These are phyloP conservation scores for Vigna nakashimae DNA, from an alignment of 306 rosid genomes.

Conservation along the genomic window DNA sequence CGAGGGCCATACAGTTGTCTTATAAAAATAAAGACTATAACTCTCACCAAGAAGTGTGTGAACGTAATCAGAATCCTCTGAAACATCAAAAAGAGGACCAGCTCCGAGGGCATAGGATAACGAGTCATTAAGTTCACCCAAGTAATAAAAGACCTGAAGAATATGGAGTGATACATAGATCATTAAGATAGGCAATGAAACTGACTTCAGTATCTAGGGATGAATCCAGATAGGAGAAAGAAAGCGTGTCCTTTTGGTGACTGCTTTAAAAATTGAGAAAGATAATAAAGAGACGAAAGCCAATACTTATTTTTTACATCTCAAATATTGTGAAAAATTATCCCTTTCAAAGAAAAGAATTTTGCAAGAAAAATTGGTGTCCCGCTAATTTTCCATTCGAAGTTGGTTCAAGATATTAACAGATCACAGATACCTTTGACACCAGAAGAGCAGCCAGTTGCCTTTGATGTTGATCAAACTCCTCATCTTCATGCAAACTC, in stretches of 20 bases:
- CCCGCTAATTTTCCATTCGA: not conserved
- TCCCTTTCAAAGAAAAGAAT: not conserved
- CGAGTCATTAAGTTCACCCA: constrained; percentile 95
- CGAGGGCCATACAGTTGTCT: not conserved
- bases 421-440: constrained; percentile 71
- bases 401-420: constrained; percentile 25
- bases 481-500: constrained; percentile 95
- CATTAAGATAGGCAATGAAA: constrained; percentile 29
- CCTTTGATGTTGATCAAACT: constrained; percentile 86
- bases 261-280: constrained; percentile 17
- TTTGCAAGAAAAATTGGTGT: constrained; percentile 13
- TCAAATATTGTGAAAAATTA: not conserved
- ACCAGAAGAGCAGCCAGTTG: constrained; percentile 93
- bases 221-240: constrained; percentile 9
- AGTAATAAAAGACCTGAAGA: constrained; percentile 88
- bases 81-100: constrained; percentile 86
- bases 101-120: constrained; percentile 98
- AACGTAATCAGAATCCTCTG: constrained; percentile 93
- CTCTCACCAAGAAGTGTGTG: constrained; percentile 93
- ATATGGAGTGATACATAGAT: constrained; percentile 17
- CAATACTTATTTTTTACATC: not conserved
- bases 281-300: not conserved
- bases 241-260: constrained; percentile 27
- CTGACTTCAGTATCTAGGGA: constrained; percentile 18
- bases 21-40: not conserved